These are phyloP conservation scores for Lachnellula subtilissima DNA, from an alignment of 2,329 filamentous ascomycete species.

Conservation along the genomic window DNA sequence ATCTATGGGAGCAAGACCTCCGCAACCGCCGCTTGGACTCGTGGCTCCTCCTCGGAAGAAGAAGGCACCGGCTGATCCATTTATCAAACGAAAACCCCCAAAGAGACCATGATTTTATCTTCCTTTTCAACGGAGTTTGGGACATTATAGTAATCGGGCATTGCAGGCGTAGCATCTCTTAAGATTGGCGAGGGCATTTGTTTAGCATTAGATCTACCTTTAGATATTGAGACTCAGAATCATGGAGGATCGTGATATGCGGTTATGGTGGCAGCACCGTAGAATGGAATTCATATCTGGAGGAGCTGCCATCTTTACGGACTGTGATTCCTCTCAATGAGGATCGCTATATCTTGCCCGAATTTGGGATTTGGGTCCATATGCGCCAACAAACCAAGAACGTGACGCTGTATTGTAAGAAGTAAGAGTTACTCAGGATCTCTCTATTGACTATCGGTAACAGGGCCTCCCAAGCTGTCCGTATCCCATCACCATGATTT, in stretches of 20 bases:
- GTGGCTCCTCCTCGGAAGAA: constrained; percentile 19
- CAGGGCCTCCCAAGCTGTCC: too few relatives aligned
- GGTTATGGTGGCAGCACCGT: too few relatives aligned
- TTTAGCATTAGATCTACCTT: background rate
- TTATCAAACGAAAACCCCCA: constrained; percentile 22
- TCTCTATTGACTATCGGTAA: too few relatives aligned
- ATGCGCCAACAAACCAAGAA: too few relatives aligned
- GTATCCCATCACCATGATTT: too few relatives aligned
- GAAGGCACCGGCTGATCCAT: constrained; percentile 23
- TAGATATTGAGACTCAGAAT: background rate
- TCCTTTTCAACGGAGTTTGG: background rate
- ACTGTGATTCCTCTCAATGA: too few relatives aligned
- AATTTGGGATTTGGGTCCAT: too few relatives aligned
- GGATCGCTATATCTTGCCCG: too few relatives aligned
- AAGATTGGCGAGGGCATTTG: background rate
- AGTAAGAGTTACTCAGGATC: too few relatives aligned
- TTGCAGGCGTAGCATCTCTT: background rate
- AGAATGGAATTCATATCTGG: too few relatives aligned
- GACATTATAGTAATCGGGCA: background rate
- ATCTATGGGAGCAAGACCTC: constrained; percentile 7
- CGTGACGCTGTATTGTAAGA: too few relatives aligned
- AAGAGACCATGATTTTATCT: constrained; percentile 7
- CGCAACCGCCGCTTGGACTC: constrained; percentile 13
- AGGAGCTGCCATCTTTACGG: too few relatives aligned
- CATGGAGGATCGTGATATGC: background rate